Evolutionary conservation across 1,284 basidiomycete species (phyloP), one percentile per base, ranked within the genome.

Genomic region (Cystobasidium sp.): DNA sequence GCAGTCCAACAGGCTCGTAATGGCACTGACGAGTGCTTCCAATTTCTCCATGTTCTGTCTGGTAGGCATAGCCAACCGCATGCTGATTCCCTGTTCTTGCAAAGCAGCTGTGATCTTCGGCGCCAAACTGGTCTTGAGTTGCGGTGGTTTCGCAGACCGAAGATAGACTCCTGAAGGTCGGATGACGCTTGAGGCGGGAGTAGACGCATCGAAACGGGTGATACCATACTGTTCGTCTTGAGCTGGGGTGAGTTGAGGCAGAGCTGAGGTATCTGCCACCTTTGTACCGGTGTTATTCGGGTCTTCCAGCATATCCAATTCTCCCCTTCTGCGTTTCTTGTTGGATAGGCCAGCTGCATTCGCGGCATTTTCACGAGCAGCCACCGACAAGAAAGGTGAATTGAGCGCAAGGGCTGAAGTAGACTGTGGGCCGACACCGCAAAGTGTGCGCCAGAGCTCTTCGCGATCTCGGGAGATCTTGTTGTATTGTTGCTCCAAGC

Each of bases 401-500:
- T 63, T 61, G 53, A 76, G 75, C 39, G 75, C 65, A 6, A 75
- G 75, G 0, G 69, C 56, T 14, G 62, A 51, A 4, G 75, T 65
- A 2, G 76, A 78, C 46, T 78, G 74, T 1, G 77, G 77, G 7
- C 83, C 83, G 71, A 82, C 80, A 4, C 82, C 83, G 2, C 82
- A 84, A 12, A 99, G 84, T 0, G 90, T 90, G 24, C 91, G 88
- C 76, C 99, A 86, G 39, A 99, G 87, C 59, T 94, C 93, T 77
- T 97, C 94, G 8, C 97, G 86, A 66, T 99, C 95, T 69, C 88
- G 88, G 78, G 91, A 90, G 84, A 97, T 97, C 73, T 87, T 88
- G 58, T 90, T 87, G 82, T 97, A 94, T 78, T 88, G 93, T 83
- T 98, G 96, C 81, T 98, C 95, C 65, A 99, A 87, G 12, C 93